Percentiles rank a stretch among this genome's conserved stretches.
These are phyloP conservation scores for Beauveria varroae DNA, from an alignment of 2,329 filamentous ascomycete species.

Conservation along the genomic window DNA sequence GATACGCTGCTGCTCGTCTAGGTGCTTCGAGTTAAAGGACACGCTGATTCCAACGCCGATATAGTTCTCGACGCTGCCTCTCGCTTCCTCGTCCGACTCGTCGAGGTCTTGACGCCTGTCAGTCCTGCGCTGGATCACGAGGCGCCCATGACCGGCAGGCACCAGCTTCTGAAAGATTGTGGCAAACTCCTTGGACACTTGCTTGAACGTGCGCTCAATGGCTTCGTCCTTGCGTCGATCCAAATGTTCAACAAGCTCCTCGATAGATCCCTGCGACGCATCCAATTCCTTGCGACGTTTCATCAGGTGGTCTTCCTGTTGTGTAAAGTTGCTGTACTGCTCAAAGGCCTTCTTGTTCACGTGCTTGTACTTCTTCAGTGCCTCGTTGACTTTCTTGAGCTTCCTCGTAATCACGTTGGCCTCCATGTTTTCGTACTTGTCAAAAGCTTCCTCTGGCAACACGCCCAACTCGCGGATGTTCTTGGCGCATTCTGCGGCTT, in stretches of 20 bases:
- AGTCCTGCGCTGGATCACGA: constrained; percentile 86
- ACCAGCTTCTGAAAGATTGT: constrained; percentile 93
- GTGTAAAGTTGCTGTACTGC: constrained; percentile 96
- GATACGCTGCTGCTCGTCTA: constrained; percentile 94
- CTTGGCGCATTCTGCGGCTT: constrained; percentile 72
- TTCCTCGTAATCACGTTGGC: constrained; percentile 61
- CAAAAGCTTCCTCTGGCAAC: constrained; percentile 86
- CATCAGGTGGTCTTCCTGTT: constrained; percentile 78
- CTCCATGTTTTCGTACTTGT: constrained; percentile 79
- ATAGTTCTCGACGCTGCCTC: constrained; percentile 83
- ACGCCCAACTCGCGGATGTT: constrained; percentile 92
- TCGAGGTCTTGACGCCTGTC: constrained; percentile 56
- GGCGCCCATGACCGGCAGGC: constrained; percentile 80
- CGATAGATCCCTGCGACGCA: constrained; percentile 76
- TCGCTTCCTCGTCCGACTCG: constrained; percentile 62
- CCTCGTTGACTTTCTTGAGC: constrained; percentile 85
- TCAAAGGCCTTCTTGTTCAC: constrained; percentile 99
- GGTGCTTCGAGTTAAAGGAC: constrained; percentile 94
- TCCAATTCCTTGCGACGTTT: constrained; percentile 83
- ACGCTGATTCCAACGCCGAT: constrained; percentile 94
- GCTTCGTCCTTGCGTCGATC: constrained; percentile 96
- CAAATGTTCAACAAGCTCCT: constrained; percentile 84
- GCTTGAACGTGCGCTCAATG: constrained; percentile 96
- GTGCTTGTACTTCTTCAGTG: constrained; percentile 91
- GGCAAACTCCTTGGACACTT: constrained; percentile 89